phyloP scores from a whole-genome alignment of 192 early-diverging fungal genomes.

The Phlyctochytrium bullatum region DNA sequence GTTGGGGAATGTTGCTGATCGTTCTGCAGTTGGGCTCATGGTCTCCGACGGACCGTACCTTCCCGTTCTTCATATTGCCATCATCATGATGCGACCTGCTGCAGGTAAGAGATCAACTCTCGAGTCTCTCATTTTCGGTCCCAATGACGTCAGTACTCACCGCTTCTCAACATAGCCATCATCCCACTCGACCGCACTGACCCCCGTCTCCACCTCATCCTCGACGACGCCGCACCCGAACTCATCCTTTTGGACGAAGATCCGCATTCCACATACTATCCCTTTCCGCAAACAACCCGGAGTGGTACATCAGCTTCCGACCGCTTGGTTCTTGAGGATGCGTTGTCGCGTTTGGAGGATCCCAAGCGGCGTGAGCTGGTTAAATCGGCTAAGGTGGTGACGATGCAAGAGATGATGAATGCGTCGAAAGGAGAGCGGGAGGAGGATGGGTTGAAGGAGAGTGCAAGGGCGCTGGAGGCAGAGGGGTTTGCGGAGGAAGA shows the following conservation, averaged over 20 bases:
- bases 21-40: constrained; percentile 6
- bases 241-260: constrained; percentile 10
- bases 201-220: constrained; percentile 31
- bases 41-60: constrained; percentile 19
- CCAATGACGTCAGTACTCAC: too few relatives aligned
- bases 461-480: constrained; percentile 7
- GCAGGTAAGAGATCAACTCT: too few relatives aligned
- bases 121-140: too few relatives aligned
- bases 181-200: constrained; percentile 35
- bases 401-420: neutral
- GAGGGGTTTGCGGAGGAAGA: neutral
- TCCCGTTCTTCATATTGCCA: constrained; percentile 18
- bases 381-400: neutral
- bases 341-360: neutral
- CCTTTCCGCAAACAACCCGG: too few relatives aligned
- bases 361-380: neutral
- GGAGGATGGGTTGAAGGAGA: constrained; percentile 8
- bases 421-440: neutral
- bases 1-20: too few relatives aligned
- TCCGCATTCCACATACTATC: too few relatives aligned
- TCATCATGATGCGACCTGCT: neutral
- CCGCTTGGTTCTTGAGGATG: neutral
- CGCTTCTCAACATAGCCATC: too few relatives aligned
- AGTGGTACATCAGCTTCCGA: neutral
- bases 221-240: constrained; percentile 31